These are phyloP conservation scores for Pythium coloratum DNA, from an alignment of 352 stramenopile species.

Conservation along the genomic window DNA sequence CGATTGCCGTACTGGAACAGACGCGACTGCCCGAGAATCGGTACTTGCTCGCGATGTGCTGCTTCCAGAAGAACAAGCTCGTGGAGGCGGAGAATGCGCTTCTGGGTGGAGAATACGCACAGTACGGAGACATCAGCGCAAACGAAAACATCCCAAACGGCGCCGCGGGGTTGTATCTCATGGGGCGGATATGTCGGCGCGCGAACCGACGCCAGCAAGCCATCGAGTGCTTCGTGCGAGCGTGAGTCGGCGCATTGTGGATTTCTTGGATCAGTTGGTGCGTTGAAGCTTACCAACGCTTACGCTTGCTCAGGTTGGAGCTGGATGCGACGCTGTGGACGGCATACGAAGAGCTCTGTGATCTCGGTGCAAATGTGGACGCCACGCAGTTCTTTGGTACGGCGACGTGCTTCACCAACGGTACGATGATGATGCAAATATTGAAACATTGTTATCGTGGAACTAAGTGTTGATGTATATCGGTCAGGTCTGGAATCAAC, in stretches of 20 bases:
- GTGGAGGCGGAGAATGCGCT: conserved; percentile 92
- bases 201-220: conserved; percentile 90
- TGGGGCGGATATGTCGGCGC: conserved; percentile 90
- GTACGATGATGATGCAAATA: background rate
- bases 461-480: background rate
- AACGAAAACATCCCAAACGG: conserved; percentile 76
- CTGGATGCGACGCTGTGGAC: conserved; percentile 92
- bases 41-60: conserved; percentile 71
- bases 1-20: conserved; percentile 55
- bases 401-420: conserved; percentile 33
- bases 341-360: conserved; percentile 92
- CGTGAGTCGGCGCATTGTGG: conserved; percentile 33
- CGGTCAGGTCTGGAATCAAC: background rate
- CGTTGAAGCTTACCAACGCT: too few species aligned
- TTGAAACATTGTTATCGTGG: background rate
- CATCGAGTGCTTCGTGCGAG: conserved; percentile 89
- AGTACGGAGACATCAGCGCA: conserved; percentile 25
- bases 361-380: conserved; percentile 85
- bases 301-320: conserved; percentile 63
- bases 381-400: conserved; percentile 61
- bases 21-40: conserved; percentile 49
- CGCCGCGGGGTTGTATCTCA: conserved; percentile 89
- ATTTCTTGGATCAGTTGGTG: too few species aligned
- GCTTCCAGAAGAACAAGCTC: conserved; percentile 66
- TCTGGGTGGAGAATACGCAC: conserved; percentile 41